Conservation (phyloP, 257 asterid genomes). For the Cruciata laevipes region DNA sequence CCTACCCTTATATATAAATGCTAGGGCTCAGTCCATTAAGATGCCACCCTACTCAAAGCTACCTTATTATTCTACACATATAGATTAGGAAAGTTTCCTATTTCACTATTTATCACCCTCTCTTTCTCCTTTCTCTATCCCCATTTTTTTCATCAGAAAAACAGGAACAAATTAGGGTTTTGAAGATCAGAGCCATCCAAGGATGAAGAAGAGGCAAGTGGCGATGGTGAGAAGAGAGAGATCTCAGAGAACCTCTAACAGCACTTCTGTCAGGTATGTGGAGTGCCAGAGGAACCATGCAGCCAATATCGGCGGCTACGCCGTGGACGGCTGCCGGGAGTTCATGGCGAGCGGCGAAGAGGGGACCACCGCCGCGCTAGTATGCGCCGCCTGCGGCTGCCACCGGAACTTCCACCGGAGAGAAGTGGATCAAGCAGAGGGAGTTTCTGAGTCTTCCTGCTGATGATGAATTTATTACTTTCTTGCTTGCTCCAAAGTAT, state of each 20-base stretch:
- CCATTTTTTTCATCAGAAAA: not conserved
- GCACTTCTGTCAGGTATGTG: conserved; percentile 19
- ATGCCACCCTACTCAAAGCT: conserved; percentile 6
- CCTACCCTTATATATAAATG: conserved; percentile 10
- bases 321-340: conserved; percentile 39
- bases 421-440: conserved; percentile 23
- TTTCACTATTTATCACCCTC: not conserved
- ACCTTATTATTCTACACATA: not conserved
- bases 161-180: conserved; percentile 8
- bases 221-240: conserved; percentile 20
- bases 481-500: not conserved
- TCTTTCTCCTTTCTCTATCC: not conserved
- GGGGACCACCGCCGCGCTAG: conserved; percentile 20
- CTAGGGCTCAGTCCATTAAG: conserved; percentile 21
- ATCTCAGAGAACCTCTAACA: conserved; percentile 15
- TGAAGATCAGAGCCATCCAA: not conserved
- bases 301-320: conserved; percentile 32
- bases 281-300: conserved; percentile 44
- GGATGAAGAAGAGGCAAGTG: conserved; percentile 25
- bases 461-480: not conserved
- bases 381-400: conserved; percentile 37
- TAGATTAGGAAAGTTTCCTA: conserved; percentile 2
- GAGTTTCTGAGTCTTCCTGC: conserved; percentile 20
- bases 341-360: conserved; percentile 35
- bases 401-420: conserved; percentile 24